Percentiles rank a stretch among this genome's conserved stretches.
Evolutionary conservation across 2,329 filamentous ascomycete species (phyloP).

Genomic region (Ilyonectria sp.): DNA sequence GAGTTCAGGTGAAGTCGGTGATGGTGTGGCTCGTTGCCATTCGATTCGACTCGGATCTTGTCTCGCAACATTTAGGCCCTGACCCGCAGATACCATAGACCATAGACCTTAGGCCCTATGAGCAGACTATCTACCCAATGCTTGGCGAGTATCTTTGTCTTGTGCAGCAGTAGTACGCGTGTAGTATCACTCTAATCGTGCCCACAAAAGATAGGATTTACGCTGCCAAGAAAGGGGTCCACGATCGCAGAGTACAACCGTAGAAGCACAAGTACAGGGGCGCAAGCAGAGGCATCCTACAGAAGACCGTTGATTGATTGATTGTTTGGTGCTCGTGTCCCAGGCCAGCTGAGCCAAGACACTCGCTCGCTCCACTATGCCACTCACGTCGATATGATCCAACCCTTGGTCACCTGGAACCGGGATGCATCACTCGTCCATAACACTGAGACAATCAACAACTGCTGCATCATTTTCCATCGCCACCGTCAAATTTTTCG

Average conservation of each 20-base stretch:
- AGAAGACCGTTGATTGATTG: background rate
- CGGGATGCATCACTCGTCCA: background rate
- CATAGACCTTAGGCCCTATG: no score
- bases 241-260: conserved; percentile 4
- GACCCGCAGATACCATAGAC: no score
- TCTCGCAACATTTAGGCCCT: background rate
- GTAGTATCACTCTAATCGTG: background rate
- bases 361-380: conserved; percentile 1
- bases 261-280: background rate
- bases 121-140: background rate
- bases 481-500: conserved; percentile 3
- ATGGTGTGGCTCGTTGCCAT: conserved; percentile 19
- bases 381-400: background rate
- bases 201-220: background rate
- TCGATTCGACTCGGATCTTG: conserved; percentile 7
- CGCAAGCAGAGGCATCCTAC: conserved; percentile 1
- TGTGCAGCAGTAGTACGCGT: background rate
- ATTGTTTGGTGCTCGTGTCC: background rate
- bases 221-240: conserved; percentile 2
- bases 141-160: background rate
- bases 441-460: background rate
- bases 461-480: conserved; percentile 14
- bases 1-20: conserved; percentile 27
- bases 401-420: background rate
- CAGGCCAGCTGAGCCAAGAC: background rate